phyloP scores from a whole-genome alignment of 805 yeast genomes.

The Kuraishia ogatae region DNA sequence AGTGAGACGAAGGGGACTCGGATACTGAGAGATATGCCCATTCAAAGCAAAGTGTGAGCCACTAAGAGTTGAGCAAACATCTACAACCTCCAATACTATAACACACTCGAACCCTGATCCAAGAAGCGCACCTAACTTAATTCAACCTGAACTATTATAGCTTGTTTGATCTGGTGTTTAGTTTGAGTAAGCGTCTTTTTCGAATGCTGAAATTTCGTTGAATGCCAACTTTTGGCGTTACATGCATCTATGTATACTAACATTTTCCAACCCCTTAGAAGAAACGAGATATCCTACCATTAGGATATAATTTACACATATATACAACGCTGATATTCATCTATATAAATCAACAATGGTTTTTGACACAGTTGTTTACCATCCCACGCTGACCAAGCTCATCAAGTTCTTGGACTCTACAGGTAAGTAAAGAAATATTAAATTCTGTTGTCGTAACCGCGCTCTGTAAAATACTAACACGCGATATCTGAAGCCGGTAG shows the following conservation, averaged over 20 bases:
- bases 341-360: conserved; percentile 37
- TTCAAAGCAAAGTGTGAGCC: not conserved
- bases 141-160: no score
- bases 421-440: not conserved
- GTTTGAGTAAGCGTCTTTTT: no score
- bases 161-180: no score
- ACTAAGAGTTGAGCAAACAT: not conserved
- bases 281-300: no score
- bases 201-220: no score
- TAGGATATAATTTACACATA: not conserved
- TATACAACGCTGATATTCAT: not conserved
- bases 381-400: conserved; percentile 59
- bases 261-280: no score
- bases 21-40: not conserved
- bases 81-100: no score
- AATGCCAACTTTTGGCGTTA: no score
- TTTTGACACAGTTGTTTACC: conserved; percentile 59
- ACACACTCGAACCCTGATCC: no score
- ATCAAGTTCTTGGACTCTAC: conserved; percentile 57
- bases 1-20: not conserved
- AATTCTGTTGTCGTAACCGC: no score
- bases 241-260: no score
- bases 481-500: conserved; percentile 45
- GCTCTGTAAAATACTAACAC: not conserved
- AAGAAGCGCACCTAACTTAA: no score